These are phyloP conservation scores for Diplosphaera chodatii DNA, from an alignment of 139 green algal genomes.

Conservation along the genomic window DNA sequence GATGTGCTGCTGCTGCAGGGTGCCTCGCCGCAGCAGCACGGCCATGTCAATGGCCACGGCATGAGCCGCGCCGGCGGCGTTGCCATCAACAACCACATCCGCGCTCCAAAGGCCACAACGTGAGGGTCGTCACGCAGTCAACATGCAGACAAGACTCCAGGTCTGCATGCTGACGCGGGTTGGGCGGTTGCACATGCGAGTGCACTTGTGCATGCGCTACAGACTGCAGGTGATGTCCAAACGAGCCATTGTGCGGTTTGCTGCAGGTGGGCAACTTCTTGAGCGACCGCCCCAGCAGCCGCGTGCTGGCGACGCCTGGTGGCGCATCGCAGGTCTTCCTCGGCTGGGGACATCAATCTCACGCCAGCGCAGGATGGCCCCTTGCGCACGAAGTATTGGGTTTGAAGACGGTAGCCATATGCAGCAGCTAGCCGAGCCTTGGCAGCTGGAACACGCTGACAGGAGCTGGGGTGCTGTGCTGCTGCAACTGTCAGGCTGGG, in stretches of 20 bases:
- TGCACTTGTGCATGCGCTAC: no score
- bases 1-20: no score
- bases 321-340: slow-evolving; percentile 35
- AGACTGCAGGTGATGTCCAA: no score
- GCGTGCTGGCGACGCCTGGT: slow-evolving; percentile 74
- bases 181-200: no score
- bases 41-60: neutral
- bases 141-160: no score
- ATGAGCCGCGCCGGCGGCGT: neutral
- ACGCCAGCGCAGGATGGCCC: no score
- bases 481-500: no score
- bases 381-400: neutral
- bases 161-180: no score
- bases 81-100: slow-evolving; percentile 67
- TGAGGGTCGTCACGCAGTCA: neutral
- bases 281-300: slow-evolving; percentile 61
- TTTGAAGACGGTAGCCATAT: no score
- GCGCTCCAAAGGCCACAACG: slow-evolving; percentile 66
- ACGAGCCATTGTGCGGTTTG: neutral
- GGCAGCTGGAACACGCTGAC: no score
- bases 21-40: neutral
- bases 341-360: slow-evolving; percentile 13
- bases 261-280: slow-evolving; percentile 71
- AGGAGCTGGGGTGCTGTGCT: no score
- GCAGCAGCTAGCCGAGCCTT: no score